Percentiles rank a stretch among this genome's conserved stretches.
phyloP scores from a whole-genome alignment of 176 grass and related monocot species.

The Eragrostis nindensis region DNA sequence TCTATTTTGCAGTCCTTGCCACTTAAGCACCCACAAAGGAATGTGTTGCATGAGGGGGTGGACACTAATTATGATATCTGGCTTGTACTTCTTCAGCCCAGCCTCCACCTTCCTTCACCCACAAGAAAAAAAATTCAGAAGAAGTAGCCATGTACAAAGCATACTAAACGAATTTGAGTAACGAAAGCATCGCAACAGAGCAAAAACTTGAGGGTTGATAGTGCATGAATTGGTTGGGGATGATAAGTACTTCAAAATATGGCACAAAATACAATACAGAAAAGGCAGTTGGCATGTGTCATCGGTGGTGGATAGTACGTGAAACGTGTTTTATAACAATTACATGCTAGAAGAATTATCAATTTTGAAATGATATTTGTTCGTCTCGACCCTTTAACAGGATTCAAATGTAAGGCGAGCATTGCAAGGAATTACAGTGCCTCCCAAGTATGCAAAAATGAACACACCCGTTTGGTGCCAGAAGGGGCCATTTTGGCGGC shows the following conservation, averaged over 20 bases:
- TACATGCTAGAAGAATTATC: background rate
- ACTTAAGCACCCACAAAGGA: slow-evolving; percentile 96
- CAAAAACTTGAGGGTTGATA: background rate
- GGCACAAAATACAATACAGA: background rate
- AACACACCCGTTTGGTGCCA: slow-evolving; percentile 9
- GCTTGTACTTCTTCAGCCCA: slow-evolving; percentile 99
- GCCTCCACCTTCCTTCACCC: slow-evolving; percentile 96
- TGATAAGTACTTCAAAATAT: background rate
- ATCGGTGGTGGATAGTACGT: background rate
- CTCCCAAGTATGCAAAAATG: background rate
- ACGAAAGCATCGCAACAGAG: background rate
- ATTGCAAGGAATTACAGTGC: slow-evolving; percentile 3
- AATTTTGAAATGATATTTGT: slow-evolving; percentile 25
- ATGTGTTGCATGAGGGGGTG: slow-evolving; percentile 99
- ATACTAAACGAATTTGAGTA: background rate
- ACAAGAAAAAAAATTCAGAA: slow-evolving; percentile 49
- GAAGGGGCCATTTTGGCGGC: slow-evolving; percentile 20
- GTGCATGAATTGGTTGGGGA: background rate
- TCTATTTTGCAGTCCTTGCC: slow-evolving; percentile 94
- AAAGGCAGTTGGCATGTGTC: background rate
- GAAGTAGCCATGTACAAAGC: background rate
- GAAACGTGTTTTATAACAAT: background rate
- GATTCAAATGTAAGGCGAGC: slow-evolving; percentile 5
- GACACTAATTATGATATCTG: slow-evolving; percentile 99
- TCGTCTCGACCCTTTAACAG: background rate